Evolutionary conservation across 148 eudicot genomes (phyloP).

Genomic region (Drosera capensis): DNA sequence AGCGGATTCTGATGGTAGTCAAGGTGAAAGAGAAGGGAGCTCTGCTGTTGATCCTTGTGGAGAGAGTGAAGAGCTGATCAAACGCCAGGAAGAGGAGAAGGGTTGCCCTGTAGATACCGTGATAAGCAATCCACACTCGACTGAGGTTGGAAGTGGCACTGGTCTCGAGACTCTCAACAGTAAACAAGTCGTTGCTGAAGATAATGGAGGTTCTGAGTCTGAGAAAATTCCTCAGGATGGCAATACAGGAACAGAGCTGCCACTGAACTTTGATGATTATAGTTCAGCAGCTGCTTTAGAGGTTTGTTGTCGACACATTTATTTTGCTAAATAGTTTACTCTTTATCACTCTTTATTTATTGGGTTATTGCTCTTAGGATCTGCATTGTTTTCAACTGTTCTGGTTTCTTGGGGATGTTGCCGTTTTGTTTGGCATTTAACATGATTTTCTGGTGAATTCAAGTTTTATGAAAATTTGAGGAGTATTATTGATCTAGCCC

Average conservation of each 20-base stretch:
- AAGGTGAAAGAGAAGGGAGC: conserved; percentile 14
- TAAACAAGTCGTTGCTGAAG: conserved; percentile 15
- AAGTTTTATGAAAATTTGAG: too few species aligned
- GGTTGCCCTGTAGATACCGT: conserved; percentile 9
- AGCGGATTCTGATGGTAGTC: conserved; percentile 12
- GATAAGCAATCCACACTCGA: conserved; percentile 7
- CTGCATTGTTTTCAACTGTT: background rate
- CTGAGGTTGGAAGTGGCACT: conserved; percentile 12
- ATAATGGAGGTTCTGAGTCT: conserved; percentile 6
- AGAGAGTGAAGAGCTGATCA: conserved; percentile 19
- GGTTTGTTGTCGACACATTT: conserved; percentile 27
- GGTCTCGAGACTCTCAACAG: conserved; percentile 1
- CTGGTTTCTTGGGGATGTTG: too few species aligned
- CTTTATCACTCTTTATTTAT: conserved; percentile 1
- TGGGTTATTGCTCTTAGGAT: background rate
- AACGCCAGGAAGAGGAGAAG: conserved; percentile 4
- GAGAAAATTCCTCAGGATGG: conserved; percentile 15
- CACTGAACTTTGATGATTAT: conserved; percentile 47
- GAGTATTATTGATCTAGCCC: too few species aligned
- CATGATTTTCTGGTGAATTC: too few species aligned
- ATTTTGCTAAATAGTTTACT: background rate
- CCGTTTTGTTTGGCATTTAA: too few species aligned
- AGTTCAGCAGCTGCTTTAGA: conserved; percentile 60
- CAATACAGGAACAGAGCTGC: conserved; percentile 20
- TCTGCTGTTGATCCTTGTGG: conserved; percentile 6